These are phyloP conservation scores for Cercospora sp. DNA, from an alignment of 2,329 filamentous ascomycete genomes.

Conservation along the genomic window DNA sequence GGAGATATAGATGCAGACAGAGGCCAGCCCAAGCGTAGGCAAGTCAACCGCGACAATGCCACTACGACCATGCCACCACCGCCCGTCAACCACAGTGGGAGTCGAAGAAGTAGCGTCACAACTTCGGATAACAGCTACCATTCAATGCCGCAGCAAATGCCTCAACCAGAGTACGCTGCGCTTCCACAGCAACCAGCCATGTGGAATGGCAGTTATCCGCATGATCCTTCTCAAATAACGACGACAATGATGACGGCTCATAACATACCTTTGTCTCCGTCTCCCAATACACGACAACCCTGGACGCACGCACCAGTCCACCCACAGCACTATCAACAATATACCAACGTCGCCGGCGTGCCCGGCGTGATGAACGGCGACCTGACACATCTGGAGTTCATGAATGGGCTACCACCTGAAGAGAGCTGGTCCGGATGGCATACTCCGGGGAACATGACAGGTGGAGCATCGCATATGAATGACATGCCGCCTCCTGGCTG, in stretches of 20 bases:
- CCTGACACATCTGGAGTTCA: conserved; percentile 19
- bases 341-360: conserved; percentile 18
- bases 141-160: conserved; percentile 10
- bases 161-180: conserved; percentile 20
- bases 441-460: conserved; percentile 2
- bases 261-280: conserved; percentile 2
- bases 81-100: conserved; percentile 3
- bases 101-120: conserved; percentile 19
- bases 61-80: conserved; percentile 24
- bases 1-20: conserved; percentile 21
- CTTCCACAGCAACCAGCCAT: conserved; percentile 19
- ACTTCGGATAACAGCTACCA: conserved; percentile 12
- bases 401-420: conserved; percentile 23
- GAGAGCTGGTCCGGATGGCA: conserved; percentile 30
- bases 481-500: neutral
- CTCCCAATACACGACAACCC: conserved; percentile 11
- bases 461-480: neutral
- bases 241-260: conserved; percentile 18
- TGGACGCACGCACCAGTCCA: conserved; percentile 21
- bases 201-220: conserved; percentile 11
- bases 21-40: conserved; percentile 24
- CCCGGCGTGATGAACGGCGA: conserved; percentile 20
- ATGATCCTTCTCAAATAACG: neutral
- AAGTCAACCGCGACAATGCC: conserved; percentile 16
- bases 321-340: conserved; percentile 15